Evolutionary conservation across 768 basidiomycete genomes (phyloP), one percentile per base, ranked within the genome.

Genomic region (Trametes coccinea): DNA sequence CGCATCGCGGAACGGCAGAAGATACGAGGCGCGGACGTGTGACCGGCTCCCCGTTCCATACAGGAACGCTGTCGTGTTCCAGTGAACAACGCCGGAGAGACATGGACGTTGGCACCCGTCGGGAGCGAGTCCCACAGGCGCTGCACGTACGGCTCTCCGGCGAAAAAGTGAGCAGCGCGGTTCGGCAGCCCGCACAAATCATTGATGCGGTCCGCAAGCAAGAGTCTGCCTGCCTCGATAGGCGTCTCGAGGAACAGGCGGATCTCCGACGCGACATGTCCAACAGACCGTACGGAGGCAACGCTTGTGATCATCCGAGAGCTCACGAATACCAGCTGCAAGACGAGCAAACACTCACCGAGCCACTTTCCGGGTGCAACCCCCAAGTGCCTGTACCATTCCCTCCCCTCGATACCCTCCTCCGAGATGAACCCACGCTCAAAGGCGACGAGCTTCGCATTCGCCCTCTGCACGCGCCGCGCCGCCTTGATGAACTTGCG

Each of bases 361-460:
- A 89, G 84, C 85, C 88, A 88, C 73, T 90, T 87, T 41, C 93
- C 93, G 29, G 94, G 93, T 3, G 93, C 92, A 40, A 93, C 91
- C 41, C 82, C 92, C 17, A 93, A 78, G 73, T 94, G 89, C 69
- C 78, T 85, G 71, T 90, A 95, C 93, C 93, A 95, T 71, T 92
- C 88, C 27, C 90, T 80, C 55, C 87, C 85, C 64, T 85, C 84
- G 62, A 94, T 84, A 0, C 93, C 94, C 16, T 77, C 84, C 69
- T 88, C 78, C 2, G 84, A 85, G 61, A 95, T 88, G 72, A 96
- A 92, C 1, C 92, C 92, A 51, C 82, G 83, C 72, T 93, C 92
- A 65, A 93, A 92, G 6, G 77, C 74, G 13, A 79, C 74, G n/a
- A 93, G 75, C 71, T 87, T 90, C 74, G 80, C 74, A 73, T 92